These are phyloP conservation scores for Populus simonii DNA, from an alignment of 345 rosid genomes.

Conservation along the genomic window DNA sequence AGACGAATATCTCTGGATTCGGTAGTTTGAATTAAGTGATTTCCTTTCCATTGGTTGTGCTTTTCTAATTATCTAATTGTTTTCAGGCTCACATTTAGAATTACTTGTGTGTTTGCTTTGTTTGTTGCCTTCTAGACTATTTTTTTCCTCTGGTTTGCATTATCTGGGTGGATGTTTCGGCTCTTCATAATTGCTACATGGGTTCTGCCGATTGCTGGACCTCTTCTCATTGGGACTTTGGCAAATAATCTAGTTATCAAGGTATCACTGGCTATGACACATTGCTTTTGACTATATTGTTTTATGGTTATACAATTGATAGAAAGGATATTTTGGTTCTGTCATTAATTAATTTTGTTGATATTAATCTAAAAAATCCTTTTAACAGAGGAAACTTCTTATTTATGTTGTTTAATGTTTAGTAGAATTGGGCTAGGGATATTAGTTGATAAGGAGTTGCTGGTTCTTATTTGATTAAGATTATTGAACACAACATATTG, in stretches of 20 bases:
- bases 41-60: background rate
- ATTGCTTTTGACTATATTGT: too few relatives aligned
- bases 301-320: too few relatives aligned
- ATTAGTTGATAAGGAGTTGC: background rate
- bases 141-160: slow-evolving; percentile 88
- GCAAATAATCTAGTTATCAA: slow-evolving; percentile 84
- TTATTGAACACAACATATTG: background rate
- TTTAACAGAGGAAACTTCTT: too few relatives aligned
- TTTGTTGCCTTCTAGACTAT: slow-evolving; percentile 48
- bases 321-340: too few relatives aligned
- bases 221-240: slow-evolving; percentile 87
- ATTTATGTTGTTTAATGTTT: too few relatives aligned
- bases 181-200: slow-evolving; percentile 63
- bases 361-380: too few relatives aligned
- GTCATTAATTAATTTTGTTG: too few relatives aligned
- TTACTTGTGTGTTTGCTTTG: background rate
- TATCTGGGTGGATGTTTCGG: slow-evolving; percentile 96
- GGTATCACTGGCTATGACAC: slow-evolving; percentile 37
- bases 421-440: too few relatives aligned
- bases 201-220: slow-evolving; percentile 89
- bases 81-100: background rate
- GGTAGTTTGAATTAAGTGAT: background rate
- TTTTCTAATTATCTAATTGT: background rate
- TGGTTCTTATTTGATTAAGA: background rate
- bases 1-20: background rate